Conservation (phyloP, 257 asterid species). For the Capsicum pubescens region DNA sequence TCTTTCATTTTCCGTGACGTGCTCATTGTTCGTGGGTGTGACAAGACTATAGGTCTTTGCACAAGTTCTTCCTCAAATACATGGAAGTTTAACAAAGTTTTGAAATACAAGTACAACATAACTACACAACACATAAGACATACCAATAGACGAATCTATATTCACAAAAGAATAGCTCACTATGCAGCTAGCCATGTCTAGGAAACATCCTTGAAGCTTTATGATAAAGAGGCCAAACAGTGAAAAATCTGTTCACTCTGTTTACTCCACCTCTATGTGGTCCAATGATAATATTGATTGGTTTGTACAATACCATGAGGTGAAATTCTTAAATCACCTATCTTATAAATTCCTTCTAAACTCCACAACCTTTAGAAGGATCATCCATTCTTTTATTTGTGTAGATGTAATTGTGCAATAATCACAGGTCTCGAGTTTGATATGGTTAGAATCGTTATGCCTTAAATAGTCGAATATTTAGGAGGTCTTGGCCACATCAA, state of each 20-base stretch:
- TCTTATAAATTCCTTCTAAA: not conserved
- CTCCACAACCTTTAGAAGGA: not conserved
- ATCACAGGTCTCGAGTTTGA: not conserved
- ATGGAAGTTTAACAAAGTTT: not conserved
- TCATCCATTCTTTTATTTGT: not conserved
- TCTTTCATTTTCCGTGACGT: constrained; percentile 10
- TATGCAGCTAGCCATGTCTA: not conserved
- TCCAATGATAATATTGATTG: not conserved
- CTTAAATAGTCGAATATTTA: not conserved
- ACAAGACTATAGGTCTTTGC: constrained; percentile 4
- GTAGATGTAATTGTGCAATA: constrained; percentile 12
- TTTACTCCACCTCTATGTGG: constrained; percentile 7
- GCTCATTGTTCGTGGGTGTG: not conserved
- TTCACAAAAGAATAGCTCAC: not conserved
- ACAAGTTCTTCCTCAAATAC: not conserved
- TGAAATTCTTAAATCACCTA: not conserved
- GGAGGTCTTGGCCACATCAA: not conserved
- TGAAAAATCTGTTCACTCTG: not conserved
- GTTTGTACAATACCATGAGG: not conserved
- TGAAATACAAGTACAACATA: not conserved
- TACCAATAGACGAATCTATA: not conserved
- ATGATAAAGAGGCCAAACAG: not conserved
- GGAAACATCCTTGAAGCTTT: not conserved
- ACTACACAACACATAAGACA: not conserved
- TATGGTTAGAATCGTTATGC: not conserved